Percentiles rank a stretch among this genome's conserved stretches.
phyloP scores from a whole-genome alignment of 2,329 filamentous ascomycete species.

The Xylaria sp. region DNA sequence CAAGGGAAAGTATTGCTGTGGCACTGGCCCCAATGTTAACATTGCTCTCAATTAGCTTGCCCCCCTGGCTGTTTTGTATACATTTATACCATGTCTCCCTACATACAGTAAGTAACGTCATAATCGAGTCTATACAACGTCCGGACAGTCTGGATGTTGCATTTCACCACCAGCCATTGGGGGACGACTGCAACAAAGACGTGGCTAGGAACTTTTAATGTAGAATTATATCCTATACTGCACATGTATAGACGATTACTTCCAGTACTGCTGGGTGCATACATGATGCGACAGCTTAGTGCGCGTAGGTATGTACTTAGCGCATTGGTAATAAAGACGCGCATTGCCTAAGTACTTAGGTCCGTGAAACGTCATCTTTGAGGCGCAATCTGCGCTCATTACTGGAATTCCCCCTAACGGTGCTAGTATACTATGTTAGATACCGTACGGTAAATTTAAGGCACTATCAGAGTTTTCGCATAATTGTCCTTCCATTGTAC shows the following conservation, averaged over 20 bases:
- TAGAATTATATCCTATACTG: background rate
- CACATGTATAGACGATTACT: background rate
- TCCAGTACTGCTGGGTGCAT: background rate
- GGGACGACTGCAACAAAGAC: background rate
- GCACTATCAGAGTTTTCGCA: background rate
- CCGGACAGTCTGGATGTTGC: too few relatives aligned
- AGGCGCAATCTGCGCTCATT: constrained; percentile 26
- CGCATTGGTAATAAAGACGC: background rate
- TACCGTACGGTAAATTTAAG: constrained; percentile 4
- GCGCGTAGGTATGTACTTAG: background rate
- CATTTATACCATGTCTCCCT: background rate
- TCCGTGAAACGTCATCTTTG: constrained; percentile 19
- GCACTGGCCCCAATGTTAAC: constrained; percentile 13
- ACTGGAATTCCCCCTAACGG: background rate
- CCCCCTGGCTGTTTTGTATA: background rate
- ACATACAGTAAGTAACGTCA: too few relatives aligned
- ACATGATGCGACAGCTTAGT: background rate
- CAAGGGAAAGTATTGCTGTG: constrained; percentile 9
- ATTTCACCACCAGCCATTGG: background rate
- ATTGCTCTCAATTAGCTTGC: background rate
- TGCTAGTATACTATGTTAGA: background rate
- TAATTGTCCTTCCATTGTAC: background rate
- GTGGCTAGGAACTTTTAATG: background rate
- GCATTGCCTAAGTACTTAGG: constrained; percentile 3
- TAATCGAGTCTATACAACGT: too few relatives aligned